These are phyloP conservation scores for Waltergamsia citrina DNA, from an alignment of 2,329 filamentous ascomycete species.

Conservation along the genomic window DNA sequence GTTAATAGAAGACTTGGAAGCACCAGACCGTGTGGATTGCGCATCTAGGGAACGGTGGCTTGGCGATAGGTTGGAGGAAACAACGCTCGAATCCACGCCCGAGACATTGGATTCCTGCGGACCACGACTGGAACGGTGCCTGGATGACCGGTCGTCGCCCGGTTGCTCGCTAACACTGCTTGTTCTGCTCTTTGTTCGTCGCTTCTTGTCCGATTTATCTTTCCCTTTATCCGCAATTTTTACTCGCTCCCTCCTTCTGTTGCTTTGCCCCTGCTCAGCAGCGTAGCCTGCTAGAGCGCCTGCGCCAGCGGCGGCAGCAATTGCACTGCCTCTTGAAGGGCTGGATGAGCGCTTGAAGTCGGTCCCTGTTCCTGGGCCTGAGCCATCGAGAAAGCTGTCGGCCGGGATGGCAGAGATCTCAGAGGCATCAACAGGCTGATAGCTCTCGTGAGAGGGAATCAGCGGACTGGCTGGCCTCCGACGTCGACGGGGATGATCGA, in stretches of 20 bases:
- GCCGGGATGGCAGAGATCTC: slow-evolving; percentile 73
- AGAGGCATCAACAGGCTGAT: slow-evolving; percentile 58
- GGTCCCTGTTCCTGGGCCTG: slow-evolving; percentile 27
- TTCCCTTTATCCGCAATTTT: slow-evolving; percentile 29
- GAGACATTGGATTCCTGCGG: slow-evolving; percentile 44
- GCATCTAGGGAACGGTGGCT: slow-evolving; percentile 48
- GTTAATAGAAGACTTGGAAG: slow-evolving; percentile 69
- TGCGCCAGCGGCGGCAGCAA: slow-evolving; percentile 24
- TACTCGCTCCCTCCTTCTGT: slow-evolving; percentile 34
- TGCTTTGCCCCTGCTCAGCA: slow-evolving; percentile 30
- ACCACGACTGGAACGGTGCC: slow-evolving; percentile 41
- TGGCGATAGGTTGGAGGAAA: slow-evolving; percentile 42
- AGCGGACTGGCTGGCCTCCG: slow-evolving; percentile 60
- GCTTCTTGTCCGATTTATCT: slow-evolving; percentile 41
- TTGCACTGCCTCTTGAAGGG: slow-evolving; percentile 26
- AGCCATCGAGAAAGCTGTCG: slow-evolving; percentile 52
- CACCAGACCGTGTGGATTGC: slow-evolving; percentile 39
- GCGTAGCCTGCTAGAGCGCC: slow-evolving; percentile 25
- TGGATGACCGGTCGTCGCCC: slow-evolving; percentile 35
- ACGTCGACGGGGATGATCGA: slow-evolving; percentile 54
- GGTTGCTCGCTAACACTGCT: slow-evolving; percentile 39
- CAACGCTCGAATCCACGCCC: slow-evolving; percentile 41
- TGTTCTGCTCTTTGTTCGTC: slow-evolving; percentile 35
- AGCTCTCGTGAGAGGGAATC: slow-evolving; percentile 48
- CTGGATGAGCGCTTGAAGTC: slow-evolving; percentile 30